phyloP scores from a whole-genome alignment of 2,329 filamentous ascomycete species.

The Aspergillus intermedius region DNA sequence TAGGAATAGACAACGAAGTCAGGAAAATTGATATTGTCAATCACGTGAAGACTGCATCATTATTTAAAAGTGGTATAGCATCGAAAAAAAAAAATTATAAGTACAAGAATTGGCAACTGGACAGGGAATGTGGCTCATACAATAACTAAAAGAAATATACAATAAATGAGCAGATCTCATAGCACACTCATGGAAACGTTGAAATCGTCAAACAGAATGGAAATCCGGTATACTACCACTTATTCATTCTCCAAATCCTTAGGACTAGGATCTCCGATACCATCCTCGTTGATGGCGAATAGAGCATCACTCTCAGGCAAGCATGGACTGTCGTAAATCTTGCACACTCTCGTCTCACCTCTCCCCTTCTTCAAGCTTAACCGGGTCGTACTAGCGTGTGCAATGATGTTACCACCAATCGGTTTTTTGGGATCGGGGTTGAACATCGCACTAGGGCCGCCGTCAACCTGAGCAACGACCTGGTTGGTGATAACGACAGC shows the following conservation, averaged over 20 bases:
- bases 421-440: slow-evolving; percentile 99
- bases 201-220: no score
- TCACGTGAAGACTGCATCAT: no score
- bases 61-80: no score
- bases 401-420: slow-evolving; percentile 97
- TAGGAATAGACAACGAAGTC: no score
- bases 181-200: no score
- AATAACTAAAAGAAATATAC: no score
- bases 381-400: slow-evolving; percentile 90
- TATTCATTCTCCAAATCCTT: slow-evolving; percentile 89
- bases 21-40: no score
- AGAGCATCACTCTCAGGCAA: slow-evolving; percentile 92
- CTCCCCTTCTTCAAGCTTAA: slow-evolving; percentile 93
- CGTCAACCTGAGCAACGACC: slow-evolving; percentile 96
- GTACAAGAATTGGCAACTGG: no score
- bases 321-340: slow-evolving; percentile 98
- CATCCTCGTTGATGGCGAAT: slow-evolving; percentile 95
- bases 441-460: slow-evolving; percentile 94
- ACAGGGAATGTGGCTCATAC: no score
- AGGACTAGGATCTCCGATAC: slow-evolving; percentile 89
- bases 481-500: slow-evolving; percentile 98
- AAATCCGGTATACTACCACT: neutral
- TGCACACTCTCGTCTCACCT: slow-evolving; percentile 92
- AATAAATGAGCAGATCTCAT: no score
- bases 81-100: no score